phyloP scores from a whole-genome alignment of 768 basidiomycete species.

The Lactarius indigo region DNA sequence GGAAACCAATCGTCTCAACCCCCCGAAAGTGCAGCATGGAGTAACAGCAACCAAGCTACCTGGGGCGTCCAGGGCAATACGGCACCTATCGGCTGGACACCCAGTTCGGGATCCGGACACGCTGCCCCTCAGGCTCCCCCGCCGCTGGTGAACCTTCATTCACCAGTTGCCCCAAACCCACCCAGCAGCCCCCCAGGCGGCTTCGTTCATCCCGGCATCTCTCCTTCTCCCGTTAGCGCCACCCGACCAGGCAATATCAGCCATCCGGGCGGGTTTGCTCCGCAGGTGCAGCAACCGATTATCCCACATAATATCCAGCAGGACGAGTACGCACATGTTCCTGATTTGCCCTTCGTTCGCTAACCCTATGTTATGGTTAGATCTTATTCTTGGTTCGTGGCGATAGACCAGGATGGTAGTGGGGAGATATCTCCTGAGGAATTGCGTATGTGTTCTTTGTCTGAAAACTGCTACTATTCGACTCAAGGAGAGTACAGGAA shows the following conservation, averaged over 20 bases:
- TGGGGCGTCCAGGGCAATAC: background rate
- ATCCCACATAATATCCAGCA: background rate
- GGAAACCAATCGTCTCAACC: background rate
- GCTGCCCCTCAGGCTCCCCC: background rate
- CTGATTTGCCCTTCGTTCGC: background rate
- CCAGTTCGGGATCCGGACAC: background rate
- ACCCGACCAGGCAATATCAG: background rate
- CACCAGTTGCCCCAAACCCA: background rate
- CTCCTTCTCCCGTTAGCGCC: background rate
- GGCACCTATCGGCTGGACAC: background rate
- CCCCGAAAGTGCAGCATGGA: background rate
- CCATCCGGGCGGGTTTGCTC: background rate
- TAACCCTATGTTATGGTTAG: background rate
- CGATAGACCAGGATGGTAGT: slow-evolving; percentile 11
- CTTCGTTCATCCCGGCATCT: background rate
- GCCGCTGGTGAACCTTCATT: background rate
- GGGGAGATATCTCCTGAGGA: slow-evolving; percentile 8
- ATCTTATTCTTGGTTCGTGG: slow-evolving; percentile 3
- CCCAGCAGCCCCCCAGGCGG: background rate
- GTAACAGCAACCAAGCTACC: background rate
- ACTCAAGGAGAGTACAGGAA: background rate
- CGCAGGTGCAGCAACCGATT: background rate
- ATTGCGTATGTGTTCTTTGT: slow-evolving; percentile 1
- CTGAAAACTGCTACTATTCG: background rate
- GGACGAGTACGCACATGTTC: background rate